Evolutionary conservation across 2,329 filamentous ascomycete genomes (phyloP).

Genomic region (Fusarium sp.): DNA sequence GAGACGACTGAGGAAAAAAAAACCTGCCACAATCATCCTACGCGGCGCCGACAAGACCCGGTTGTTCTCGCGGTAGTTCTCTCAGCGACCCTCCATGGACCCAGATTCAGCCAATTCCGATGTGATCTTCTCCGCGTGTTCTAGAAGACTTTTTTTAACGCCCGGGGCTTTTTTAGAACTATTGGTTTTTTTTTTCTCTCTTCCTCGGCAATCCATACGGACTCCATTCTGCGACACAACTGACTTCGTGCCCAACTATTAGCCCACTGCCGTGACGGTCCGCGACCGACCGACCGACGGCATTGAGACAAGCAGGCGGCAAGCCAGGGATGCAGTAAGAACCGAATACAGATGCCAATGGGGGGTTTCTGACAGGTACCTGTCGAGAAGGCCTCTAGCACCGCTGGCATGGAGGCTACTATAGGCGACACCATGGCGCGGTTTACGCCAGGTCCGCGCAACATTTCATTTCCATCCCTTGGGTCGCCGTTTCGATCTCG

Average conservation of each 20-base stretch:
- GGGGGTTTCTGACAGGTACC: not conserved
- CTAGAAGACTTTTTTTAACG: constrained; percentile 32
- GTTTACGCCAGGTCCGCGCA: constrained; percentile 29
- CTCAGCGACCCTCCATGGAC: not conserved
- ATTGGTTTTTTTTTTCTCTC: constrained; percentile 28
- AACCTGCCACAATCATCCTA: constrained; percentile 31
- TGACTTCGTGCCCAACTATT: constrained; percentile 11
- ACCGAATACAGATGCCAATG: constrained; percentile 23
- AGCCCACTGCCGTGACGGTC: constrained; percentile 20
- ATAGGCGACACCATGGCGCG: constrained; percentile 14
- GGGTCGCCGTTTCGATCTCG: constrained; percentile 22
- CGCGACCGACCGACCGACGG: constrained; percentile 20
- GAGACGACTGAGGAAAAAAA: constrained; percentile 16
- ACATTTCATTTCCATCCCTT: constrained; percentile 10
- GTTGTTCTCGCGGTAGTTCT: constrained; percentile 17
- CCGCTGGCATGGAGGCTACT: constrained; percentile 8
- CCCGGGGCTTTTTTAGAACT: constrained; percentile 21
- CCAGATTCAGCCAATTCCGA: constrained; percentile 26
- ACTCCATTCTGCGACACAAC: constrained; percentile 29
- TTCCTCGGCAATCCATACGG: constrained; percentile 18
- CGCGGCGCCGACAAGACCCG: constrained; percentile 19
- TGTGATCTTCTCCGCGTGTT: constrained; percentile 21
- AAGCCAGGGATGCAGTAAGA: constrained; percentile 23
- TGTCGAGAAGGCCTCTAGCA: constrained; percentile 4
- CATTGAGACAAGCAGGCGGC: constrained; percentile 13